Conservation (phyloP, 129 eudicot genomes). For the Flaveria bidentis region DNA sequence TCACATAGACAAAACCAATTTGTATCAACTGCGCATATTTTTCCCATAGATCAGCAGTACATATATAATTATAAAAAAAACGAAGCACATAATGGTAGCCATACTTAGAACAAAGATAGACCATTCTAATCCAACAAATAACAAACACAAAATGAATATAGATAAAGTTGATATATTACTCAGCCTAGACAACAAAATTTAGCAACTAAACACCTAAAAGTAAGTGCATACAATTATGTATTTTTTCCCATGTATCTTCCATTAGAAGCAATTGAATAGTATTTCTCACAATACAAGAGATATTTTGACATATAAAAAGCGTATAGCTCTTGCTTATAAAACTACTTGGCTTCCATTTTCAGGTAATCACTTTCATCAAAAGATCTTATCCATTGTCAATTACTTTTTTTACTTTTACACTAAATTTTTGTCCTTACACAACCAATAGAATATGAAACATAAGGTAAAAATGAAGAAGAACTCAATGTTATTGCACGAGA, state of each 20-base stretch:
- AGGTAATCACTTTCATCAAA: neutral
- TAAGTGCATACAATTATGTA: slow-evolving; percentile 1
- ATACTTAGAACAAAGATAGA: neutral
- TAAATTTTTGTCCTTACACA: neutral
- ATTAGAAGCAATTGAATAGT: neutral
- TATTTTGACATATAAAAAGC: neutral
- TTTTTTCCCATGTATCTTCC: slow-evolving; percentile 11
- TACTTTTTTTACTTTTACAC: slow-evolving; percentile 16
- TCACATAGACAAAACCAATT: neutral
- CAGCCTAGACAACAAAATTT: neutral
- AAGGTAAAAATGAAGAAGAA: neutral
- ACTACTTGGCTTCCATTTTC: neutral
- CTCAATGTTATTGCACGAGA: neutral
- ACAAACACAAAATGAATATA: neutral
- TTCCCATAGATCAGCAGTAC: neutral
- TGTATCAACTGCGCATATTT: slow-evolving; percentile 7
- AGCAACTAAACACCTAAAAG: slow-evolving; percentile 6
- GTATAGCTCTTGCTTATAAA: neutral
- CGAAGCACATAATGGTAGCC: slow-evolving; percentile 19
- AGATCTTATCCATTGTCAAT: neutral
- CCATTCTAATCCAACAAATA: neutral
- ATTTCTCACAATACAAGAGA: neutral
- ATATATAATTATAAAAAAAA: slow-evolving; percentile 11
- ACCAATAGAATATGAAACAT: neutral
- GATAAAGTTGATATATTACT: slow-evolving; percentile 1